These are phyloP conservation scores for Trichothecium sympodiale DNA, from an alignment of 2,329 filamentous ascomycete genomes.

Conservation along the genomic window DNA sequence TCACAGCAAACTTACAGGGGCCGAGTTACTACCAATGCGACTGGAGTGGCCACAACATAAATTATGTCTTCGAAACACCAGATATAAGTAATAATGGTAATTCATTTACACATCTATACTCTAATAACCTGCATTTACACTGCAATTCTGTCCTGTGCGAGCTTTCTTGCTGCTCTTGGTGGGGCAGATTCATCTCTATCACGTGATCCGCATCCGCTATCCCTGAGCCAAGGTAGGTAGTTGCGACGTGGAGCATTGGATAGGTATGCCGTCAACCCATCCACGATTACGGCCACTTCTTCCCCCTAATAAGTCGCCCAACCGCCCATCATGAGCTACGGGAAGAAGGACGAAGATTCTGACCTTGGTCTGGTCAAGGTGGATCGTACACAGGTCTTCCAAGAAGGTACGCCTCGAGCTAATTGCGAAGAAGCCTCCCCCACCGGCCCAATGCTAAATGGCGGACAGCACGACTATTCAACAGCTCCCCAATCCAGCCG, in stretches of 20 bases:
- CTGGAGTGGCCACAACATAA: conserved; percentile 12
- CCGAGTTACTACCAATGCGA: too few relatives aligned
- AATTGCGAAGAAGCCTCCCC: conserved; percentile 9
- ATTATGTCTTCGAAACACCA: conserved; percentile 7
- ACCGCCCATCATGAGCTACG: conserved; percentile 72
- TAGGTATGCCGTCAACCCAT: conserved; percentile 13
- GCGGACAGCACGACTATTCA: conserved; percentile 80
- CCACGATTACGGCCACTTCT: conserved; percentile 21
- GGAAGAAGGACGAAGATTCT: conserved; percentile 98
- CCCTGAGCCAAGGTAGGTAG: conserved; percentile 17
- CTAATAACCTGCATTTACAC: too few relatives aligned
- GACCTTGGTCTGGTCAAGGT: conserved; percentile 92
- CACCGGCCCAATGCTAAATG: conserved; percentile 22
- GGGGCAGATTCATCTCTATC: conserved; percentile 13
- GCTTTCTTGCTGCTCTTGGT: too few relatives aligned
- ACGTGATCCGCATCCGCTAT: conserved; percentile 22
- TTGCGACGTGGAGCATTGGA: conserved; percentile 27
- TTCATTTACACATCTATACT: too few relatives aligned
- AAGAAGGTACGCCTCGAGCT: conserved; percentile 62
- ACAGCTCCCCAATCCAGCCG: conserved; percentile 91
- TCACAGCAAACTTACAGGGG: too few relatives aligned
- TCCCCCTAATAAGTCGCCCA: conserved; percentile 14
- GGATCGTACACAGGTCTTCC: conserved; percentile 94
- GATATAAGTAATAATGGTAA: too few relatives aligned
- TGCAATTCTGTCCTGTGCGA: too few relatives aligned